Evolutionary conservation across 225 moss, liverwort and hornwort species (phyloP).

Genomic region (Sphagnum contortum): DNA sequence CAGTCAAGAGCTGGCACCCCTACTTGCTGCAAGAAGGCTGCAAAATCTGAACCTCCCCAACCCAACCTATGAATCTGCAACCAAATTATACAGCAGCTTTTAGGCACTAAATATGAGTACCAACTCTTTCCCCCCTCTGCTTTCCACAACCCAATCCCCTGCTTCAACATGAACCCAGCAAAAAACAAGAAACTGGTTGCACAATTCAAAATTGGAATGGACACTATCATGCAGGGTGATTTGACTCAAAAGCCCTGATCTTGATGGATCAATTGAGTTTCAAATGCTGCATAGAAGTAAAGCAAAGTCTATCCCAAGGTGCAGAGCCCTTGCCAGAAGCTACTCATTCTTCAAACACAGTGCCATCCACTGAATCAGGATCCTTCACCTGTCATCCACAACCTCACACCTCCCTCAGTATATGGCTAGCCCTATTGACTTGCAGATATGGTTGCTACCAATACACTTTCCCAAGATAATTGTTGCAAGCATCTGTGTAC

Average conservation of each 20-base stretch:
- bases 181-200: neutral
- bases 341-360: slow-evolving; percentile 62
- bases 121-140: neutral
- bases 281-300: neutral
- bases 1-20: slow-evolving; percentile 71
- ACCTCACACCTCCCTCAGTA: no score
- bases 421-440: no score
- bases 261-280: neutral
- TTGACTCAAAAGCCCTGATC: neutral
- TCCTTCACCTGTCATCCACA: slow-evolving; percentile 48
- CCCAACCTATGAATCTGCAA: slow-evolving; percentile 74
- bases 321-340: slow-evolving; percentile 21
- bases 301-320: slow-evolving; percentile 17
- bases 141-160: neutral
- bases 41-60: slow-evolving; percentile 69
- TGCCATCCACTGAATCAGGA: slow-evolving; percentile 50
- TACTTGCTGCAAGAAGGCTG: slow-evolving; percentile 72
- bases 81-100: neutral
- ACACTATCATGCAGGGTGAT: neutral
- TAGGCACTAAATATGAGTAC: neutral
- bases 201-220: neutral
- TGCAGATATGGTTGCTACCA: no score
- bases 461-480: no score
- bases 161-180: neutral
- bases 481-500: no score